Conservation (phyloP, 31 red algal genomes). For the Pterothamnion heteromorphum region DNA sequence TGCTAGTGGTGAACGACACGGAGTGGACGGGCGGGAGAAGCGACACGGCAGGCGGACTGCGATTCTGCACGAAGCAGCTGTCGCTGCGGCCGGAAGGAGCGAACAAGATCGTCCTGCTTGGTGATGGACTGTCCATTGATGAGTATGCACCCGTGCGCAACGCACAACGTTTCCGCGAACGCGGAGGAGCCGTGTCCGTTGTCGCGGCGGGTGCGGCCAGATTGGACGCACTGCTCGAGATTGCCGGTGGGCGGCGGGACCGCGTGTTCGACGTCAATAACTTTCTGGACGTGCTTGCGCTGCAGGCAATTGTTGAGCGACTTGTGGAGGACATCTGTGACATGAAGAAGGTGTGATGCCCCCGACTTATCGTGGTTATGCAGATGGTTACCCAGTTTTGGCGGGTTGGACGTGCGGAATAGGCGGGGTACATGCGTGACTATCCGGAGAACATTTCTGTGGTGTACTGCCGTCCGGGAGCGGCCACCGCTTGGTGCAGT, state of each 20-base stretch:
- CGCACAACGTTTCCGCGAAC: slow-evolving; percentile 4
- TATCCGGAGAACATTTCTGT: too few species aligned
- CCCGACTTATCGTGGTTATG: too few species aligned
- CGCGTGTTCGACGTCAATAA: slow-evolving; percentile 43
- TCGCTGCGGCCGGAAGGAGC: not conserved
- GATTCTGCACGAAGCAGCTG: slow-evolving; percentile 25
- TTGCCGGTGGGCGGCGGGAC: slow-evolving; percentile 17
- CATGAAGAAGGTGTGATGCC: too few species aligned
- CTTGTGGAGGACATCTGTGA: slow-evolving; percentile 31
- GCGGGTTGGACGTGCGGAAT: too few species aligned
- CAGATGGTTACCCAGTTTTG: too few species aligned
- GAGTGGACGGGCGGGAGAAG: not conserved
- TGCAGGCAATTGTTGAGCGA: slow-evolving; percentile 22
- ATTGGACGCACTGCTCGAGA: not conserved
- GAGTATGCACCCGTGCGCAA: not conserved
- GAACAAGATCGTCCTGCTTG: slow-evolving; percentile 44
- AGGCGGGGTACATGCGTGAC: too few species aligned
- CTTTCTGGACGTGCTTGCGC: slow-evolving; percentile 47
- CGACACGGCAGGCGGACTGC: slow-evolving; percentile 15
- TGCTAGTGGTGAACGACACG: not conserved
- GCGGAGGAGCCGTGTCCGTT: slow-evolving; percentile 27
- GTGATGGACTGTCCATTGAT: not conserved
- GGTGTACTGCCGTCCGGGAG: too few species aligned
- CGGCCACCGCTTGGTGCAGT: too few species aligned
- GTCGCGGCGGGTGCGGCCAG: slow-evolving; percentile 28